A percentile compares a stretch with the other conserved stretches of the same genome.
These are phyloP conservation scores for Arxiozyma heterogenica DNA, from an alignment of 1,139 yeast genomes.

Conservation along the genomic window DNA sequence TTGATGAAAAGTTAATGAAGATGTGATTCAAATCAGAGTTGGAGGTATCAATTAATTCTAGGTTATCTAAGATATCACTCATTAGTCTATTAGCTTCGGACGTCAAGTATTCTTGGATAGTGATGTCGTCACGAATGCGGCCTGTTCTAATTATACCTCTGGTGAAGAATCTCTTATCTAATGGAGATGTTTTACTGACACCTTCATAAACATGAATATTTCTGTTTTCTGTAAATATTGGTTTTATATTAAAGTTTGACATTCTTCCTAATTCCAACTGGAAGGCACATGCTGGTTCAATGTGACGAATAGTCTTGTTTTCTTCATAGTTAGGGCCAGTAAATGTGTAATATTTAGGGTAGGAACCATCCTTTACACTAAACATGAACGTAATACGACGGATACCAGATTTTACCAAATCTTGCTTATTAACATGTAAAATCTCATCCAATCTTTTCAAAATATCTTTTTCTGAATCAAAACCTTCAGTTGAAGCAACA, in stretches of 20 bases:
- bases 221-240: constrained; percentile 93
- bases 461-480: constrained; percentile 60
- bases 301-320: constrained; percentile 90
- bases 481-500: constrained; percentile 66
- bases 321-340: constrained; percentile 76
- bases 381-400: constrained; percentile 91
- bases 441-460: constrained; percentile 55
- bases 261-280: constrained; percentile 91
- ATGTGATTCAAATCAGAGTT: constrained; percentile 95
- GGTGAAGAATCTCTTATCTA: constrained; percentile 91
- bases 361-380: constrained; percentile 72
- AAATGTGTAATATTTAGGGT: constrained; percentile 93
- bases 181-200: constrained; percentile 83
- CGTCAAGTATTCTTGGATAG: constrained; percentile 86
- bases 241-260: constrained; percentile 89
- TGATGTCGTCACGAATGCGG: constrained; percentile 81
- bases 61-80: constrained; percentile 89
- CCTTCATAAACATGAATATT: constrained; percentile 97
- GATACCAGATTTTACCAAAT: constrained; percentile 57
- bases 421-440: constrained; percentile 60
- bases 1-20: constrained; percentile 91
- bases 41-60: constrained; percentile 88
- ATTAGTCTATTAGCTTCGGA: constrained; percentile 94
- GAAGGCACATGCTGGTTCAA: constrained; percentile 97
- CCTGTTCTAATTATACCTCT: constrained; percentile 98